A percentile compares a stretch with the other conserved stretches of the same genome.
phyloP scores from a whole-genome alignment of 257 asterid genomes.

The Scutellaria barbata region DNA sequence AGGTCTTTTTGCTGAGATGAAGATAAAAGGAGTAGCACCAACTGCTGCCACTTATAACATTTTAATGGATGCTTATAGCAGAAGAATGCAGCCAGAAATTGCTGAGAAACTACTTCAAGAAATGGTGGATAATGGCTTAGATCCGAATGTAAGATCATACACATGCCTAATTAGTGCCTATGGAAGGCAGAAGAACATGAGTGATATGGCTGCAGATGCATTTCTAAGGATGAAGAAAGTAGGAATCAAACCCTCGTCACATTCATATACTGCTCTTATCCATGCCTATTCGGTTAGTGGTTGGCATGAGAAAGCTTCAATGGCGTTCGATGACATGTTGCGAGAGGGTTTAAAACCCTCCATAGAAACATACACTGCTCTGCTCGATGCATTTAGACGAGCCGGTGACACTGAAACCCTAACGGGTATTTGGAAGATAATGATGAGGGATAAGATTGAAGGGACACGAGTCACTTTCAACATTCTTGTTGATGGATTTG shows the following conservation, averaged over 20 bases:
- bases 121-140: slow-evolving; percentile 70
- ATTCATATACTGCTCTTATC: slow-evolving; percentile 89
- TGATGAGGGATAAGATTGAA: slow-evolving; percentile 63
- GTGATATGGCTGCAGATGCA: slow-evolving; percentile 87
- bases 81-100: slow-evolving; percentile 81
- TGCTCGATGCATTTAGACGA: slow-evolving; percentile 83
- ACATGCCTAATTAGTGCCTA: slow-evolving; percentile 91
- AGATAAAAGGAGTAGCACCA: slow-evolving; percentile 64
- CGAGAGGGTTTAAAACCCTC: slow-evolving; percentile 80
- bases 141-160: slow-evolving; percentile 83
- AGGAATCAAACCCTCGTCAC: slow-evolving; percentile 82
- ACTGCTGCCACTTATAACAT: slow-evolving; percentile 76
- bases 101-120: slow-evolving; percentile 80
- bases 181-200: slow-evolving; percentile 79
- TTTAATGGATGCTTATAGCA: slow-evolving; percentile 88
- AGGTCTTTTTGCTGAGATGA: slow-evolving; percentile 91
- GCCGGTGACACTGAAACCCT: slow-evolving; percentile 84
- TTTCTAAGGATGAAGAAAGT: slow-evolving; percentile 81
- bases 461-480: slow-evolving; percentile 85
- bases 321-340: slow-evolving; percentile 72
- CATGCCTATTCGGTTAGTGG: slow-evolving; percentile 78
- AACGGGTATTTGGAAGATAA: slow-evolving; percentile 82
- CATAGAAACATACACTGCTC: slow-evolving; percentile 82
- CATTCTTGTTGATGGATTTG: slow-evolving; percentile 83
- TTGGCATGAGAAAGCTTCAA: slow-evolving; percentile 86